Evolutionary conservation across 306 rosid genomes (phyloP), one percentile per base, ranked within the genome.

Genomic region (Prunus davidiana): DNA sequence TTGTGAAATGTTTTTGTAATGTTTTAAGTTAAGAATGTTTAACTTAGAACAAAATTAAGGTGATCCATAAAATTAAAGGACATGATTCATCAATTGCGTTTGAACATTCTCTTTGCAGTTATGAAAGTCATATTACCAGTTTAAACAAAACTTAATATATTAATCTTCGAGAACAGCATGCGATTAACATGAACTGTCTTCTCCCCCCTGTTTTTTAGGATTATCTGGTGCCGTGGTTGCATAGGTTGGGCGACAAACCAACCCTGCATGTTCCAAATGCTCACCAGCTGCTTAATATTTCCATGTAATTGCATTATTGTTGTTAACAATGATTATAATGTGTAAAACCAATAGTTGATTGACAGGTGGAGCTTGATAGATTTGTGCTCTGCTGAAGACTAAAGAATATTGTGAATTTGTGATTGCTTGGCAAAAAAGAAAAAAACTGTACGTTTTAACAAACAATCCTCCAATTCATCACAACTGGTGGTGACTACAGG

Each of bases 401-500:
- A 5, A 24, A 57, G 63, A 22, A 11, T 49, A 49, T 49, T 49
- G 54, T 49, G 54, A 8, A 25, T 61, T 61, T 24, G 13, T 24
- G 27, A 27, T 24, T 61, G n/a, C 65, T 27, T 27, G 14, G 41
- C 4, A 57, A 2, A 1, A 45, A 52, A 45, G 15, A 20, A 43
- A 13, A 34, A 65, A 9, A 16, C 25, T 12, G 13, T 50, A 30
- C 24, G 47, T 49, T 46, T 34, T 38, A 19, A 19, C 34, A 30
- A 60, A 49, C 20, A 66, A 74, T 27, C 51, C 72, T 54, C 70
- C 75, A 41, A 77, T 24, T 73, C 14, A 63, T 5, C 56, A 72
- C 45, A 76, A 76, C 71, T 83, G 43, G 22, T 79, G 45, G 13
- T 25, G 38, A 56, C 46, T 49, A 69, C 30, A 54, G 22, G 58